Conservation (phyloP, 805 yeast genomes). For the Pichia paraexigua region DNA sequence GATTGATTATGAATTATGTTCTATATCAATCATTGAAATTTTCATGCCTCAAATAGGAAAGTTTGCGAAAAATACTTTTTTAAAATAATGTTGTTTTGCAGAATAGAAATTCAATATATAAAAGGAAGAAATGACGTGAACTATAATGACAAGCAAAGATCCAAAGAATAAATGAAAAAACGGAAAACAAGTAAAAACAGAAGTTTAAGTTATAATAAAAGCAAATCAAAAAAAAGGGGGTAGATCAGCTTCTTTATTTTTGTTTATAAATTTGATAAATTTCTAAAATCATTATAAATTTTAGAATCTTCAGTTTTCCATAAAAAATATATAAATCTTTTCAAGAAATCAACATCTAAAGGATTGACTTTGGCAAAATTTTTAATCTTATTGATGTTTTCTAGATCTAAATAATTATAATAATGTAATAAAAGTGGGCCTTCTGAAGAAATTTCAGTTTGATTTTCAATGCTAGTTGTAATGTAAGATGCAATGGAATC, state of each 20-base stretch:
- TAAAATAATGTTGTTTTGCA: too few relatives aligned
- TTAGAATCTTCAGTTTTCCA: slow-evolving; percentile 7
- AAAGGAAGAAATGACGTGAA: not conserved
- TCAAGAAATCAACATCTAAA: not conserved
- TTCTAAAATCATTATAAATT: not conserved
- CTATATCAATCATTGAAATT: not conserved
- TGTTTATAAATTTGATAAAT: not conserved
- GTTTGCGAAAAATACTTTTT: too few relatives aligned
- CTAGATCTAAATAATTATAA: not conserved
- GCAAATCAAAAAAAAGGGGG: not conserved
- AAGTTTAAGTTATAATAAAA: too few relatives aligned
- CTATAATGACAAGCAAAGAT: not conserved
- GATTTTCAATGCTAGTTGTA: not conserved
- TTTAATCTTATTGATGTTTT: too few relatives aligned
- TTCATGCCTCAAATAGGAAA: not conserved
- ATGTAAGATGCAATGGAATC: not conserved
- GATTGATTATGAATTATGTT: not conserved
- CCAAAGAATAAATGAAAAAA: not conserved
- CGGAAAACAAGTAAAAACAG: slow-evolving; percentile 11
- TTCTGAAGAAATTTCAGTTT: not conserved
- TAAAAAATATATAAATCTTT: slow-evolving; percentile 1
- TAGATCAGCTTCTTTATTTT: not conserved
- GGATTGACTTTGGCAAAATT: not conserved
- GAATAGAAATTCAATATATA: not conserved
- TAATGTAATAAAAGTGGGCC: not conserved